These are phyloP conservation scores for Debaryomyces subglobosus DNA, from an alignment of 1,139 yeast genomes.

Conservation along the genomic window DNA sequence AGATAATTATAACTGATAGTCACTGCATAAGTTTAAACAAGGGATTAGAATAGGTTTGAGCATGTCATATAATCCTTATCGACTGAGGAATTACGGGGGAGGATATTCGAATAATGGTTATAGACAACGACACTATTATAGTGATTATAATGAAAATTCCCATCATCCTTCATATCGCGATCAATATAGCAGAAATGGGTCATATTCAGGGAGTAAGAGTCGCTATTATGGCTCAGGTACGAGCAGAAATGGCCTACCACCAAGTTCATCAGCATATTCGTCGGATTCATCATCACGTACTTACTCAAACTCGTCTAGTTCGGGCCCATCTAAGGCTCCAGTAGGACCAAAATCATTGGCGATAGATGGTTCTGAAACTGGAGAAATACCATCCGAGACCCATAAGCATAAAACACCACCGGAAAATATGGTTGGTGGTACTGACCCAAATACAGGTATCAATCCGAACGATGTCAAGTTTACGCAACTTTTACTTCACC, in stretches of 20 bases:
- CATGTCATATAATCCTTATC: constrained; percentile 20
- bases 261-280: constrained; percentile 4
- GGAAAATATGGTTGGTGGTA: constrained; percentile 22
- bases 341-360: constrained; percentile 3
- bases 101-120: constrained; percentile 15
- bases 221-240: constrained; percentile 13
- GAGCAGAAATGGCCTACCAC: constrained; percentile 14
- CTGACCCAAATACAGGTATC: constrained; percentile 35
- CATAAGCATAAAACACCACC: neutral
- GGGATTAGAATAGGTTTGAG: neutral
- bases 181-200: constrained; percentile 1
- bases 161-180: constrained; percentile 3
- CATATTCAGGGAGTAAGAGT: constrained; percentile 9
- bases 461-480: constrained; percentile 37
- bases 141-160: constrained; percentile 9
- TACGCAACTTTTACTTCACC: constrained; percentile 35
- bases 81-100: constrained; percentile 17
- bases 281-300: constrained; percentile 2
- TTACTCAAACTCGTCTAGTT: neutral
- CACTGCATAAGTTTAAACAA: neutral
- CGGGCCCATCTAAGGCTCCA: constrained; percentile 4
- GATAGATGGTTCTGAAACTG: neutral
- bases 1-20: constrained; percentile 1
- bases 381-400: neutral
- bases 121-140: constrained; percentile 7